A percentile compares a stretch with the other conserved stretches of the same genome.
Conservation (phyloP, 2,329 filamentous ascomycete genomes). For the Ceratocystiopsis brevicomis region DNA sequence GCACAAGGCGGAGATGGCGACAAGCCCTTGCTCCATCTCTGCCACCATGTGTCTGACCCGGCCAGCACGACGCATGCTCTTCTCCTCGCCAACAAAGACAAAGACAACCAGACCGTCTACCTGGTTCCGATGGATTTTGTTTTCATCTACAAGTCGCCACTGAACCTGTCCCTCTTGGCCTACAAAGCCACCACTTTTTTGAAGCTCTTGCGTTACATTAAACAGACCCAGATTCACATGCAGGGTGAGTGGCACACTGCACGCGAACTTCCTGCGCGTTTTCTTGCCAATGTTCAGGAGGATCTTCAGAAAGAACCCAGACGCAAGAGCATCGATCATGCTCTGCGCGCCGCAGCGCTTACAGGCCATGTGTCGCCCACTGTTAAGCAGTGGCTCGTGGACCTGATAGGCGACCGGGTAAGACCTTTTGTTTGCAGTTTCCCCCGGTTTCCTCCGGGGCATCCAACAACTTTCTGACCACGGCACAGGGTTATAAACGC, state of each 20-base stretch:
- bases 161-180: slow-evolving; percentile 67
- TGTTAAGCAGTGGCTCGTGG: slow-evolving; percentile 74
- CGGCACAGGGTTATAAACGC: slow-evolving; percentile 59
- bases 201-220: slow-evolving; percentile 69
- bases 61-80: slow-evolving; percentile 60
- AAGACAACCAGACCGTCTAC: slow-evolving; percentile 27
- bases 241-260: slow-evolving; percentile 66
- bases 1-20: background rate
- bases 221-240: slow-evolving; percentile 63
- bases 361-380: slow-evolving; percentile 62
- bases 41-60: slow-evolving; percentile 51
- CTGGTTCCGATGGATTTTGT: slow-evolving; percentile 67
- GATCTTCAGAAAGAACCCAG: slow-evolving; percentile 46
- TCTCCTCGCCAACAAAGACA: slow-evolving; percentile 26
- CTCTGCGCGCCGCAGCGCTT: slow-evolving; percentile 65
- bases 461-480: slow-evolving; percentile 5
- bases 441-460: background rate
- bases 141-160: slow-evolving; percentile 59
- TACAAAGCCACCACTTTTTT: slow-evolving; percentile 77
- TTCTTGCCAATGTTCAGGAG: slow-evolving; percentile 58
- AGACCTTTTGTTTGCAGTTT: slow-evolving; percentile 10
- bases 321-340: slow-evolving; percentile 46
- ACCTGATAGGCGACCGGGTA: slow-evolving; percentile 63
- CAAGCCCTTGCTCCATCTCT: slow-evolving; percentile 13
- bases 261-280: slow-evolving; percentile 59